phyloP scores from a whole-genome alignment of 768 basidiomycete genomes.

The Mrakia gelida region DNA sequence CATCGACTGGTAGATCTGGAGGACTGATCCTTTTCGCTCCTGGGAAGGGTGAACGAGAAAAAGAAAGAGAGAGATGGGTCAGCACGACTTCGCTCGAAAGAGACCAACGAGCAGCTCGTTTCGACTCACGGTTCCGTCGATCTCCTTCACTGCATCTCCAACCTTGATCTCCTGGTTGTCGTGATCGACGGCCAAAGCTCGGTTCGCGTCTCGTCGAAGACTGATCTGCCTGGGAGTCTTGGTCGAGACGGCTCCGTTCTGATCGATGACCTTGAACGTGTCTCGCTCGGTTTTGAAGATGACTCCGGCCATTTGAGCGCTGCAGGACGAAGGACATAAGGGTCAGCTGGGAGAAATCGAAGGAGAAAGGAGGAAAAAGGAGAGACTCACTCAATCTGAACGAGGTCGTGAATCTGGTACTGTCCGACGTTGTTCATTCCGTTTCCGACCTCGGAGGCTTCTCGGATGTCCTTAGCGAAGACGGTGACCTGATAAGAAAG shows the following conservation, averaged over 20 bases:
- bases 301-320: slow-evolving; percentile 88
- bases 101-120: neutral
- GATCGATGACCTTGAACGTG: slow-evolving; percentile 92
- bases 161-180: slow-evolving; percentile 79
- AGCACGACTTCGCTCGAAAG: neutral
- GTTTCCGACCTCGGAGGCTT: slow-evolving; percentile 94
- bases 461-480: slow-evolving; percentile 93
- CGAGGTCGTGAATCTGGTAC: slow-evolving; percentile 92
- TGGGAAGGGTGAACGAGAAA: slow-evolving; percentile 40
- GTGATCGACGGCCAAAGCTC: slow-evolving; percentile 82
- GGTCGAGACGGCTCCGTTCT: slow-evolving; percentile 80
- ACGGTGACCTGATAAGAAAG: slow-evolving; percentile 91
- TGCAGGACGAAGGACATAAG: slow-evolving; percentile 43
- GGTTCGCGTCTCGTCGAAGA: slow-evolving; percentile 64
- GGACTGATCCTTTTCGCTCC: slow-evolving; percentile 79
- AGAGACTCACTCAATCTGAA: slow-evolving; percentile 82
- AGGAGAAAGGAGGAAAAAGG: neutral
- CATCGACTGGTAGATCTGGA: slow-evolving; percentile 91
- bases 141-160: slow-evolving; percentile 89
- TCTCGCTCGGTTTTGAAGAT: slow-evolving; percentile 96
- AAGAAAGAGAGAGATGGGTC: slow-evolving; percentile 19
- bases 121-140: slow-evolving; percentile 70
- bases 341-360: slow-evolving; percentile 57
- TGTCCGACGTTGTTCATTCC: slow-evolving; percentile 84
- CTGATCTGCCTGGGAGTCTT: slow-evolving; percentile 90